phyloP scores from a whole-genome alignment of 192 early-diverging fungal species.

The Gamsiella multidivaricata region DNA sequence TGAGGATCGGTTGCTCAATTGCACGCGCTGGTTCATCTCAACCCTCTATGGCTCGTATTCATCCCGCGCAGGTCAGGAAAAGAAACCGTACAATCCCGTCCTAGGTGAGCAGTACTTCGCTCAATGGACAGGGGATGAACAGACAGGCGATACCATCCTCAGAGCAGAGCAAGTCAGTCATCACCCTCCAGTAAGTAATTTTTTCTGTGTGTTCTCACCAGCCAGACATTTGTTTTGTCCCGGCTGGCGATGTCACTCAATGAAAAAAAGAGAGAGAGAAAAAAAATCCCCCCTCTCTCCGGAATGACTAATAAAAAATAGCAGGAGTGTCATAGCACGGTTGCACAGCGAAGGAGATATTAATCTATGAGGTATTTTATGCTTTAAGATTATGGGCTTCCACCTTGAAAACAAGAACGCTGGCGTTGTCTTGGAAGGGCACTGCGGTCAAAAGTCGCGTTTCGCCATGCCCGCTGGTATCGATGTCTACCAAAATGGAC shows the following conservation, averaged over 20 bases:
- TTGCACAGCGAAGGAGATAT: no score
- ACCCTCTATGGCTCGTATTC: conserved; percentile 83
- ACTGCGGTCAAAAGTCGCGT: conserved; percentile 72
- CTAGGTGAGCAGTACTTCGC: conserved; percentile 63
- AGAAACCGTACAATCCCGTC: conserved; percentile 79
- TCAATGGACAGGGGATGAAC: conserved; percentile 53
- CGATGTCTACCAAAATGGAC: conserved; percentile 75
- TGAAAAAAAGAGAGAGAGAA: no score
- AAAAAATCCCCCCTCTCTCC: no score
- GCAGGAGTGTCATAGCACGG: no score
- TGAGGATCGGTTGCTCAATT: conserved; percentile 74
- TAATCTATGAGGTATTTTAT: no score
- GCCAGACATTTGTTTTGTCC: no score
- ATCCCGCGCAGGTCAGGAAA: conserved; percentile 75
- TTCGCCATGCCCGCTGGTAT: conserved; percentile 84
- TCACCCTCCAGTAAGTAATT: conserved; percentile 59
- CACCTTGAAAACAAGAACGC: conserved; percentile 48
- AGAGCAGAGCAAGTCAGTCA: conserved; percentile 63
- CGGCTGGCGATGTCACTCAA: no score
- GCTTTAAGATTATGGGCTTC: conserved; percentile 37
- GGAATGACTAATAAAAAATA: no score
- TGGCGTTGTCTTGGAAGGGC: conserved; percentile 35
- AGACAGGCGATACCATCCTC: conserved; percentile 31
- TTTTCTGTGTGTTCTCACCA: background rate
- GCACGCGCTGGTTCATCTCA: conserved; percentile 85